phyloP scores from a whole-genome alignment of 2,329 filamentous ascomycete genomes.

The Claviceps sp. region DNA sequence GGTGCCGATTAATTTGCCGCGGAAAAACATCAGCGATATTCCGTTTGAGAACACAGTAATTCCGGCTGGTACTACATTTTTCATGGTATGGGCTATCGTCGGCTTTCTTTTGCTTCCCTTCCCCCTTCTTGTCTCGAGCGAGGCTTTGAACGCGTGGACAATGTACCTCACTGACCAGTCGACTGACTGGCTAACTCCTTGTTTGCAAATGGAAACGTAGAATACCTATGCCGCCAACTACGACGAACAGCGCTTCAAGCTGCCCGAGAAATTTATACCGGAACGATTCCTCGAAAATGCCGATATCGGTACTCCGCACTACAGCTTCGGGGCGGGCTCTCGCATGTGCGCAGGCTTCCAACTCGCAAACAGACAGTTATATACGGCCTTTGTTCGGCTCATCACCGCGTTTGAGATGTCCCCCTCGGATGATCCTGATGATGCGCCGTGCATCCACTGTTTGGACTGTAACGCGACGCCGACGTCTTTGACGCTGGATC shows the following conservation, averaged over 20 bases:
- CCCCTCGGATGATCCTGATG: slow-evolving; percentile 28
- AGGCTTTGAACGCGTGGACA: not conserved
- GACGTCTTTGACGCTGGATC: slow-evolving; percentile 46
- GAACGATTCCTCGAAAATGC: slow-evolving; percentile 52
- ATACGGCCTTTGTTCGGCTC: slow-evolving; percentile 44
- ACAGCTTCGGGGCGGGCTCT: slow-evolving; percentile 48
- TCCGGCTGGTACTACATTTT: slow-evolving; percentile 65
- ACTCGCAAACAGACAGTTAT: slow-evolving; percentile 50
- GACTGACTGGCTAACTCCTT: not conserved
- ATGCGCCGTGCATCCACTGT: slow-evolving; percentile 40
- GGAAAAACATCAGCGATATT: slow-evolving; percentile 60
- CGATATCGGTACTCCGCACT: slow-evolving; percentile 44
- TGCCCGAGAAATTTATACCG: slow-evolving; percentile 50
- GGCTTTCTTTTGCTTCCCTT: not conserved
- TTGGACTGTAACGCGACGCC: slow-evolving; percentile 44
- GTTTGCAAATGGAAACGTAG: slow-evolving; percentile 16
- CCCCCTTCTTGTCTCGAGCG: not conserved
- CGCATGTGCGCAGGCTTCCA: slow-evolving; percentile 52
- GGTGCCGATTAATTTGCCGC: slow-evolving; percentile 64
- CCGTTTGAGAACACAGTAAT: slow-evolving; percentile 53
- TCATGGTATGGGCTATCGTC: slow-evolving; percentile 42
- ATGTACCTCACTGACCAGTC: not conserved
- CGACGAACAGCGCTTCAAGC: slow-evolving; percentile 53
- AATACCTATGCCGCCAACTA: slow-evolving; percentile 66
- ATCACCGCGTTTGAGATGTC: slow-evolving; percentile 45